Conservation (phyloP, 1,139 yeast genomes). For the Nakaseomyces sp. region DNA sequence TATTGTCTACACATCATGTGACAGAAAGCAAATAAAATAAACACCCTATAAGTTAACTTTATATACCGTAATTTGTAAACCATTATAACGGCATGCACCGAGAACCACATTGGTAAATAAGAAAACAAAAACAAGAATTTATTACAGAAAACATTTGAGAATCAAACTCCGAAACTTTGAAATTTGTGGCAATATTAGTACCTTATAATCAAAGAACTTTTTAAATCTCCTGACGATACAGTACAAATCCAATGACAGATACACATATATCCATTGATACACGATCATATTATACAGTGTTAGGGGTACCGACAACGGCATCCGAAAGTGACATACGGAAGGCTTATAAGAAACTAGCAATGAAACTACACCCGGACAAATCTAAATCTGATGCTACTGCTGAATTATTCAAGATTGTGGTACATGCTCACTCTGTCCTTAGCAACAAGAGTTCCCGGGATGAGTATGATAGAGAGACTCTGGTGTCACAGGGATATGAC, state of each 20-base stretch:
- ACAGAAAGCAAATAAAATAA: not conserved
- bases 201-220: not conserved
- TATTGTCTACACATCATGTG: not conserved
- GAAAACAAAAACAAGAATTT: too few species aligned
- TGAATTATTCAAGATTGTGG: slow-evolving; percentile 27
- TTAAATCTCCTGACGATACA: not conserved
- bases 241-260: not conserved
- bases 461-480: slow-evolving; percentile 20
- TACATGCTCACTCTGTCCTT: slow-evolving; percentile 28
- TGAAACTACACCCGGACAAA: slow-evolving; percentile 30
- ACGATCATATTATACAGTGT: slow-evolving; percentile 27
- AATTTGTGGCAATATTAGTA: too few species aligned
- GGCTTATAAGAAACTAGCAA: slow-evolving; percentile 29
- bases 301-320: slow-evolving; percentile 25
- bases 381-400: slow-evolving; percentile 25
- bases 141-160: too few species aligned
- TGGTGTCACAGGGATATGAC: not conserved
- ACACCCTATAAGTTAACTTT: too few species aligned
- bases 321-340: slow-evolving; percentile 24
- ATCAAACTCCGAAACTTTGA: too few species aligned
- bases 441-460: slow-evolving; percentile 20
- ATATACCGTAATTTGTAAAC: too few species aligned
- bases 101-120: too few species aligned
- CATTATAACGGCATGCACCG: too few species aligned
- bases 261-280: slow-evolving; percentile 16